Base-by-base conservation (phyloP, 257 asterid genomes). In the Voacanga thouarsii region DNA sequence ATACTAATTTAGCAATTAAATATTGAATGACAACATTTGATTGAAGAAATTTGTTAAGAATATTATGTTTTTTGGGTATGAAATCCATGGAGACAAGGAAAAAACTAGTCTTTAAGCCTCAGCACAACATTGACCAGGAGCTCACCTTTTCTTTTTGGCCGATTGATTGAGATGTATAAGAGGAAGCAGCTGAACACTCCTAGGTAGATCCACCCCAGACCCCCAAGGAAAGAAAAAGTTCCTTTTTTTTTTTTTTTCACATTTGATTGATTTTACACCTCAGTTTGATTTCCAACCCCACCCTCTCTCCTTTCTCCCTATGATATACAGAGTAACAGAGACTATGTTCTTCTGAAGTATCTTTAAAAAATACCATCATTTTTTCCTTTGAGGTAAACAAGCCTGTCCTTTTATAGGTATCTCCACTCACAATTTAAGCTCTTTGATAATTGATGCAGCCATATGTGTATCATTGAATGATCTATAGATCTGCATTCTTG, bases 401-500 rank as follows among this genome's bases (percentile, higher is more conserved):
- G 82, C 64, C 57, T 75, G 66, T 67, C 66, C 37, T 23, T 78
- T 33, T 44, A 12, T 70, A 28, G 51, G 49, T 47, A 73, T 57
- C 56, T 37, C 56, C 72, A 43, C 72, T 30, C 50, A 30, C 43
- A 50, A 9, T 47, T 80, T 60, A 33, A 60, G 60, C 61, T 43
- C 67, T 79, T 59, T 11, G 72, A 63, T 6, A 24, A 73, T 15
- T 45, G 71, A 44, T 74, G n/a, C 51, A 30, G 37, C n/a, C 44
- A 47, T 19, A 75, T 65, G 47, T 49, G 47, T 45, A 78, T 11
- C 47, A 77, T 60, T 63, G 60, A 33, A 65, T 69, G 82, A 80
- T 80, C 74, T 80, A 37, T 75, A 80, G 81, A 85, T 82, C 85
- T 82, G 86, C 83, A 77, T 82, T 82, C 75, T 50, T 80, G 71